These are phyloP conservation scores for Fusarium nygamai DNA, from an alignment of 2,329 filamentous ascomycete species.

Conservation along the genomic window DNA sequence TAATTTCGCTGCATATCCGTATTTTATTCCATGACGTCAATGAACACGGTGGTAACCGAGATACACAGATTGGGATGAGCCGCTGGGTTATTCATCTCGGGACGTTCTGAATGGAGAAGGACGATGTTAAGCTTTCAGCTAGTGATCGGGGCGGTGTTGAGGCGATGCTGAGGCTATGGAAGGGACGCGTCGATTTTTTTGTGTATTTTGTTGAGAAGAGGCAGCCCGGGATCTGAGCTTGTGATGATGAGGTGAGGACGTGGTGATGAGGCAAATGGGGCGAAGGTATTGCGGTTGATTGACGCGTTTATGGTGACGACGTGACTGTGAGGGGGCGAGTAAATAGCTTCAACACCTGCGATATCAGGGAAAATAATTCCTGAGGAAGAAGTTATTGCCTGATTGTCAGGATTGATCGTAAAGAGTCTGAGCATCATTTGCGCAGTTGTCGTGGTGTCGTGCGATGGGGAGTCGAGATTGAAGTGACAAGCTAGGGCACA, in stretches of 20 bases:
- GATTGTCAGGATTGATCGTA: background rate
- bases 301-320: background rate
- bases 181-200: background rate
- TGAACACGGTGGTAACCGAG: background rate
- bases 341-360: background rate
- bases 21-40: constrained; percentile 2
- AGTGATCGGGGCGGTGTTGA: constrained; percentile 11
- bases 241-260: background rate
- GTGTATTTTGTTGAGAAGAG: background rate
- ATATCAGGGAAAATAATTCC: background rate
- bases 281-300: background rate
- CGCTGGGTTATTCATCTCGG: background rate
- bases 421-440: background rate
- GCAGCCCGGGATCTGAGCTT: background rate
- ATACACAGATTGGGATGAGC: background rate
- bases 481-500: too few species aligned
- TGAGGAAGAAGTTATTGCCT: background rate
- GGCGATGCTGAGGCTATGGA: constrained; percentile 1
- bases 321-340: background rate
- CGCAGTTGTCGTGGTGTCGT: background rate
- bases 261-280: background rate
- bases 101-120: constrained; percentile 3
- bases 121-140: background rate
- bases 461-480: background rate
- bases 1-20: background rate